Conservation (phyloP, 1,284 basidiomycete species). For the Cryptococcus floricola region DNA sequence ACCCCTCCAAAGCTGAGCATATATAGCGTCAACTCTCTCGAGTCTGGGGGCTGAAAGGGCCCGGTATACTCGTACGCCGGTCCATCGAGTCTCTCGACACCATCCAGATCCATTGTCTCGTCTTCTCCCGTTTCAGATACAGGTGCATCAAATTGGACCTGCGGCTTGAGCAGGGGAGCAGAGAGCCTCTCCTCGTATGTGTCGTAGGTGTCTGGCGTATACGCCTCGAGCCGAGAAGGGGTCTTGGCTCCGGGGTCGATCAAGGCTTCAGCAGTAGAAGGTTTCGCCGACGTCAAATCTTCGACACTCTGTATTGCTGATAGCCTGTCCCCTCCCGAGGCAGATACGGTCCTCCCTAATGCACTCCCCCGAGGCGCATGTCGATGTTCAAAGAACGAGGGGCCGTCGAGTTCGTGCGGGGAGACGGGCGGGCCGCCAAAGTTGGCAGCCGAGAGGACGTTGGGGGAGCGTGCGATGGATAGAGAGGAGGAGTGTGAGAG, state of each 20-base stretch:
- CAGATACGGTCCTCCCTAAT: background rate
- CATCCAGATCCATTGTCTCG: background rate
- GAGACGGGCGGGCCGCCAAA: constrained; percentile 2
- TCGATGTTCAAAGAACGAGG: background rate
- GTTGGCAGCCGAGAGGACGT: constrained; percentile 14
- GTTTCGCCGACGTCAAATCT: background rate
- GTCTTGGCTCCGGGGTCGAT: background rate
- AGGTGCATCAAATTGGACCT: background rate
- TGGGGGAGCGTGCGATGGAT: constrained; percentile 24
- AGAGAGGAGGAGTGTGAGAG: constrained; percentile 18
- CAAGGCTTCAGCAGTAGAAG: constrained; percentile 1
- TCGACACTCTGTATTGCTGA: constrained; percentile 3
- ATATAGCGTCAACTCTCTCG: constrained; percentile 30
- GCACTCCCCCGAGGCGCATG: background rate
- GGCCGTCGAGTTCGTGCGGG: constrained; percentile 2
- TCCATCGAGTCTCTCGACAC: constrained; percentile 2
- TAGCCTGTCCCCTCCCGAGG: background rate
- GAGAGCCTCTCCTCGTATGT: background rate
- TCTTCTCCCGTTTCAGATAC: background rate
- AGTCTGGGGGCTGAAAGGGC: constrained; percentile 31
- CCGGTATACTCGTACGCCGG: constrained; percentile 13
- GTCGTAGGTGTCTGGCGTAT: background rate
- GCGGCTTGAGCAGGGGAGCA: background rate
- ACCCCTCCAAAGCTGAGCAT: constrained; percentile 24
- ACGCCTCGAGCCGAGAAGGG: background rate